Evolutionary conservation across 306 rosid genomes (phyloP).

Genomic region (Mucuna pruriens): DNA sequence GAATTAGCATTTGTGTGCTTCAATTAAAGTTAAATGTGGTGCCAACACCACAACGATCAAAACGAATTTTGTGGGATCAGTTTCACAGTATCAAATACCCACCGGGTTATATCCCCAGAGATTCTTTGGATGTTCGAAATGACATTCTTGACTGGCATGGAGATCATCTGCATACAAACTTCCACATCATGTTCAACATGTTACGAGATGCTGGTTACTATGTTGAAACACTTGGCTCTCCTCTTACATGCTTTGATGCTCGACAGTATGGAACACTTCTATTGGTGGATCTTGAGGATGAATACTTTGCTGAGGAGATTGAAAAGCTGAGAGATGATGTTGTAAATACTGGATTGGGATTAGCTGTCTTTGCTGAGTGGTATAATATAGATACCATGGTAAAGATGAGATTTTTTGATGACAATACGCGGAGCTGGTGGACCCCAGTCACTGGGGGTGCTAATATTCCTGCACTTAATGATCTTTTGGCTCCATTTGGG

Average conservation of each 20-base stretch:
- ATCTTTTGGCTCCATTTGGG: conserved; percentile 93
- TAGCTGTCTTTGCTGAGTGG: conserved; percentile 96
- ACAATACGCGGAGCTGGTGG: conserved; percentile 99
- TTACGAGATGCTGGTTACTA: conserved; percentile 88
- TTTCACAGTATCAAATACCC: conserved; percentile 96
- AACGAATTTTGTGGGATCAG: conserved; percentile 96
- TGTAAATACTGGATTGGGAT: conserved; percentile 82
- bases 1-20: conserved; percentile 78
- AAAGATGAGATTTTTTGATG: conserved; percentile 96
- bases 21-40: conserved; percentile 87
- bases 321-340: conserved; percentile 90
- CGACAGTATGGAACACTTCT: conserved; percentile 89
- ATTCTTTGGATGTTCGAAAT: conserved; percentile 95
- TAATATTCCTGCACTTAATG: conserved; percentile 90
- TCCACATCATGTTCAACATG: conserved; percentile 96
- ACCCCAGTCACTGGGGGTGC: conserved; percentile 98
- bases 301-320: conserved; percentile 93
- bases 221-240: conserved; percentile 94
- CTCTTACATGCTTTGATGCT: conserved; percentile 95
- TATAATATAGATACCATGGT: conserved; percentile 97
- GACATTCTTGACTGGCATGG: conserved; percentile 99
- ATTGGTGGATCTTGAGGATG: conserved; percentile 97
- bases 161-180: conserved; percentile 95
- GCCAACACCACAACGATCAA: conserved; percentile 84
- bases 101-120: conserved; percentile 98